A percentile compares a stretch with the other conserved stretches of the same genome.
Conservation (phyloP, 2,329 filamentous ascomycete species). For the Stachybotrys chartarum region DNA sequence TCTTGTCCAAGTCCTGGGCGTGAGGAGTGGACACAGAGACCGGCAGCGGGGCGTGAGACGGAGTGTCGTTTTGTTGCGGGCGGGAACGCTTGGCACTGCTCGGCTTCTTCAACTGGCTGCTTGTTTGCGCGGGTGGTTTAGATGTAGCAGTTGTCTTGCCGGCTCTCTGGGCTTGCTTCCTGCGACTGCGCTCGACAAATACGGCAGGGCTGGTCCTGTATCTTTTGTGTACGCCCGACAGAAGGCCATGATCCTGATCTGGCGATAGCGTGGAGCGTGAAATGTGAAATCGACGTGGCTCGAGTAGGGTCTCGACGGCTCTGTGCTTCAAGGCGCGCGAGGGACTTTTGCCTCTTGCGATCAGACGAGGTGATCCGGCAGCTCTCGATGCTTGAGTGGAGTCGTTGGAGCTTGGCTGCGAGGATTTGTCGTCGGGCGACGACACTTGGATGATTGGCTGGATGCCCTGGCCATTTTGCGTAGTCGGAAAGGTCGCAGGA, state of each 20-base stretch:
- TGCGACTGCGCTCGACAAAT: slow-evolving; percentile 47
- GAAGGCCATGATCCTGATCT: slow-evolving; percentile 8
- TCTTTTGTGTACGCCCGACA: slow-evolving; percentile 31
- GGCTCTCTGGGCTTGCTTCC: slow-evolving; percentile 20
- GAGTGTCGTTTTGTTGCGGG: slow-evolving; percentile 11
- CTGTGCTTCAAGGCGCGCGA: slow-evolving; percentile 6
- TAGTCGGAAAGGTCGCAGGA: slow-evolving; percentile 11
- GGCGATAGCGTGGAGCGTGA: slow-evolving; percentile 38
- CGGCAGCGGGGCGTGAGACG: slow-evolving; percentile 20
- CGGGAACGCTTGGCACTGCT: slow-evolving; percentile 18
- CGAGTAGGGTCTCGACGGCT: slow-evolving; percentile 11
- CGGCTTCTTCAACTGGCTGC: slow-evolving; percentile 24
- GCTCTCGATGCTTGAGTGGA: background rate
- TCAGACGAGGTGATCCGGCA: background rate
- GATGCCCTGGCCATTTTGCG: slow-evolving; percentile 7
- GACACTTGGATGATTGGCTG: slow-evolving; percentile 44
- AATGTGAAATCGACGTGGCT: slow-evolving; percentile 49
- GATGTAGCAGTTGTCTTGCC: slow-evolving; percentile 3
- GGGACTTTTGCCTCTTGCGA: background rate
- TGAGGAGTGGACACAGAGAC: slow-evolving; percentile 24
- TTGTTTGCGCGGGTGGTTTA: background rate
- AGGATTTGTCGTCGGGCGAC: slow-evolving; percentile 23
- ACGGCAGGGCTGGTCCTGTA: slow-evolving; percentile 36
- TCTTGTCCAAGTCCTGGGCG: slow-evolving; percentile 38
- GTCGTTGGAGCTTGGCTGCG: slow-evolving; percentile 3